phyloP scores from a whole-genome alignment of 495 filamentous ascomycete genomes.

The Xylaria castorea region DNA sequence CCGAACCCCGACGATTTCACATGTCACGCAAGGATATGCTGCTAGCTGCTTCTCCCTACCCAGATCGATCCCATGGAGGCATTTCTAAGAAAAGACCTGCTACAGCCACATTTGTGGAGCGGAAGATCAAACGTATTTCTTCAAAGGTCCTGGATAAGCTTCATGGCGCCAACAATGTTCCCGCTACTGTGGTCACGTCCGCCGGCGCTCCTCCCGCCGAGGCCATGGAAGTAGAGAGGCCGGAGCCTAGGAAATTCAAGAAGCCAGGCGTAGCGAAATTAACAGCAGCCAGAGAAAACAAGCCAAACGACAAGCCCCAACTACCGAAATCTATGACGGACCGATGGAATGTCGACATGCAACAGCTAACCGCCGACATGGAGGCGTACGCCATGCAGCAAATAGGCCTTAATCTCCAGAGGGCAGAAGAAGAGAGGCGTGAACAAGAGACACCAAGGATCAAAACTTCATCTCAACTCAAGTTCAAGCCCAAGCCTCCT shows the following conservation, averaged over 20 bases:
- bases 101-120: conserved; percentile 57
- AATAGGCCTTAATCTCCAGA: conserved; percentile 53
- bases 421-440: conserved; percentile 42
- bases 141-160: conserved; percentile 32
- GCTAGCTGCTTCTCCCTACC: conserved; percentile 35
- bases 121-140: conserved; percentile 45
- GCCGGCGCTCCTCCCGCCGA: conserved; percentile 13
- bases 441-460: conserved; percentile 21
- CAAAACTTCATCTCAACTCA: conserved; percentile 28
- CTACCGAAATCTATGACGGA: conserved; percentile 50
- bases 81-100: conserved; percentile 48
- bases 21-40: conserved; percentile 49
- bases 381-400: conserved; percentile 56
- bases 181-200: neutral
- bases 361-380: conserved; percentile 56
- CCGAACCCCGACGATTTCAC: conserved; percentile 54
- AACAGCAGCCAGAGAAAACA: conserved; percentile 28
- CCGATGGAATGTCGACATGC: conserved; percentile 49
- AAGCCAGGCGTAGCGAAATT: conserved; percentile 39
- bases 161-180: conserved; percentile 27
- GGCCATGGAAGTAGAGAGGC: conserved; percentile 34
- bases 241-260: conserved; percentile 37
- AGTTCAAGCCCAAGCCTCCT: conserved; percentile 55
- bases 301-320: conserved; percentile 39
- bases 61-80: conserved; percentile 30